Evolutionary conservation across 768 basidiomycete genomes (phyloP).

Genomic region (Lactifluus pinguis): DNA sequence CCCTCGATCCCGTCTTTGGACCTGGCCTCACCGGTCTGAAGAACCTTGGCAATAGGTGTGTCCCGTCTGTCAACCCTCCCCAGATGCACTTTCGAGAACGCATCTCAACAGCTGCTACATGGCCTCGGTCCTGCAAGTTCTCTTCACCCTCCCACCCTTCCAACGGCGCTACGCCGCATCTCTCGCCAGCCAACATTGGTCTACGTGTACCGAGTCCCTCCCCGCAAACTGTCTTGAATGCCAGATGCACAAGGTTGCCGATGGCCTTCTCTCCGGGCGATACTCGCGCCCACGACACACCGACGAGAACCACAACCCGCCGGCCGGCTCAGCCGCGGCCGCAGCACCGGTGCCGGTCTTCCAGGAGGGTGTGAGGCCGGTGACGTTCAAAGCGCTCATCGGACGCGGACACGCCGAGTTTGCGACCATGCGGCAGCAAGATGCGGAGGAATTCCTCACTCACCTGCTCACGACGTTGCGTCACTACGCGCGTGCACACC

Average conservation of each 20-base stretch:
- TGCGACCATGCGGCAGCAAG: slow-evolving; percentile 94
- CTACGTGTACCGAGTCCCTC: slow-evolving; percentile 51
- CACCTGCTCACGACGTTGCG: slow-evolving; percentile 70
- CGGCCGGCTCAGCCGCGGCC: slow-evolving; percentile 17
- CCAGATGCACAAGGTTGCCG: slow-evolving; percentile 86
- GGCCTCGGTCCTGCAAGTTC: slow-evolving; percentile 81
- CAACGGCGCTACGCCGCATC: slow-evolving; percentile 55
- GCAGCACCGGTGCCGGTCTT: slow-evolving; percentile 42
- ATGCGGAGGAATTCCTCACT: slow-evolving; percentile 89
- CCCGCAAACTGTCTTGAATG: slow-evolving; percentile 90
- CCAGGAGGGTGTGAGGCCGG: slow-evolving; percentile 79
- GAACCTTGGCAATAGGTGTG: slow-evolving; percentile 86
- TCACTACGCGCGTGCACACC: slow-evolving; percentile 46
- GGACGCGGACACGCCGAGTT: slow-evolving; percentile 94
- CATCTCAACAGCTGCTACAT: slow-evolving; percentile 74
- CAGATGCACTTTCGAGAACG: background rate
- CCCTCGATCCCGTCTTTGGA: slow-evolving; percentile 82
- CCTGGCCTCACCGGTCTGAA: slow-evolving; percentile 80
- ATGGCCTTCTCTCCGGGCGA: slow-evolving; percentile 87
- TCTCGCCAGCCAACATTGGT: slow-evolving; percentile 41
- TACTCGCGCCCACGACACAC: slow-evolving; percentile 59
- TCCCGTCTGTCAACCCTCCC: background rate
- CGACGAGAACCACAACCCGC: slow-evolving; percentile 26
- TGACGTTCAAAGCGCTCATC: slow-evolving; percentile 78
- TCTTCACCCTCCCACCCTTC: slow-evolving; percentile 79